Evolutionary conservation across 176 grass and related monocot genomes (phyloP).

Genomic region (Cenchrus purpureus): DNA sequence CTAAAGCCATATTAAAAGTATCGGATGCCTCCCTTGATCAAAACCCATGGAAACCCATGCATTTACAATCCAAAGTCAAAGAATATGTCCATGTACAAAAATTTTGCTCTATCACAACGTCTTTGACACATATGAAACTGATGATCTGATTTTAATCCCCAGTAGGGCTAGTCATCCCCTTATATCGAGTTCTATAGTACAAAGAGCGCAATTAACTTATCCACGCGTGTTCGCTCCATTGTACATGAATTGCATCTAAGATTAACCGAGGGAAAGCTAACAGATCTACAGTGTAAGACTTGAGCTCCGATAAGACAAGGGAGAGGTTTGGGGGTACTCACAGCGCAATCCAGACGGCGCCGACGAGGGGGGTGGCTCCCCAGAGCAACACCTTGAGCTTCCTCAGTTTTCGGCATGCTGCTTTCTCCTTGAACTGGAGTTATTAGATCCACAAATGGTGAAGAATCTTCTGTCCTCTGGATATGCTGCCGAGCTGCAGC

Average conservation of each 20-base stretch:
- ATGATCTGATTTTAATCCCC: not conserved
- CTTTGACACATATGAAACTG: not conserved
- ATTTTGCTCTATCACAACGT: not conserved
- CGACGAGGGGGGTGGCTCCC: conserved; percentile 83
- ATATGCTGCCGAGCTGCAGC: conserved; percentile 57
- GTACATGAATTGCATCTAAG: not conserved
- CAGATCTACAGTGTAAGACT: not conserved
- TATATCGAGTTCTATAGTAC: not conserved
- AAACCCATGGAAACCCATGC: not conserved
- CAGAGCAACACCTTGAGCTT: conserved; percentile 62
- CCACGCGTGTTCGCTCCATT: not conserved
- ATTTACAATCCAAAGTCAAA: not conserved
- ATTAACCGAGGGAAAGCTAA: not conserved
- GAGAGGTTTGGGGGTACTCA: conserved; percentile 37
- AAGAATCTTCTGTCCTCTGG: conserved; percentile 38
- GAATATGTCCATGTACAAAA: not conserved
- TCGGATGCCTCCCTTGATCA: not conserved
- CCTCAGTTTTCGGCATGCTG: conserved; percentile 22
- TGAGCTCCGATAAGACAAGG: not conserved
- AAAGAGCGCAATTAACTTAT: not conserved
- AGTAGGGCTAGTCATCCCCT: not conserved
- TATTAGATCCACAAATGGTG: conserved; percentile 29
- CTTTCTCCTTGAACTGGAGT: conserved; percentile 36
- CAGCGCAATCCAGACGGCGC: conserved; percentile 88
- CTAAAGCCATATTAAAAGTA: not conserved